Percentiles rank a stretch among this genome's conserved stretches.
These are phyloP conservation scores for Aspergillus olivimuriae DNA, from an alignment of 495 filamentous ascomycete genomes.

Conservation along the genomic window DNA sequence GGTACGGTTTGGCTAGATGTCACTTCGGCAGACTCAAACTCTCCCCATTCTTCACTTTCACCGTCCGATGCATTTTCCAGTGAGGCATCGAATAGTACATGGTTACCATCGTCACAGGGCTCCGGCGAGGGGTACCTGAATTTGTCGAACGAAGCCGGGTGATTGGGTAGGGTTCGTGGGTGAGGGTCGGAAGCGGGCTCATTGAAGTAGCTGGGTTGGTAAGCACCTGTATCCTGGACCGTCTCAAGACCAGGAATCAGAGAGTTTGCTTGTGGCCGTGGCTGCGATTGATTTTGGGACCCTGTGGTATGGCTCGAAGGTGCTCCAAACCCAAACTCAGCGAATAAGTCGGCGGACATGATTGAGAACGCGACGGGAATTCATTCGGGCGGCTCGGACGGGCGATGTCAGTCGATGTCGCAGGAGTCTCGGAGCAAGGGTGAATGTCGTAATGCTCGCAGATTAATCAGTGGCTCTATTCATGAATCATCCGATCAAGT, in stretches of 20 bases:
- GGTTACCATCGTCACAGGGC: constrained; percentile 23
- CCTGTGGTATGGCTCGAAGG: constrained; percentile 14
- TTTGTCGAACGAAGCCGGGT: constrained; percentile 1
- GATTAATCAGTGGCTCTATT: no score
- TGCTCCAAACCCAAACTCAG: constrained; percentile 52
- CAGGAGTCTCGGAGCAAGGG: no score
- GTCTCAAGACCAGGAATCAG: constrained; percentile 22
- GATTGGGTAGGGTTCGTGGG: constrained; percentile 2
- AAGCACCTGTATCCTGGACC: constrained; percentile 19
- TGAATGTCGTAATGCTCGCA: no score
- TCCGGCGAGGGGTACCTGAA: constrained; percentile 10
- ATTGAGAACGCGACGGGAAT: neutral
- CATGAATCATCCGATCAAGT: no score
- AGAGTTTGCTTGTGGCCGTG: constrained; percentile 11
- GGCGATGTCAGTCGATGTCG: no score
- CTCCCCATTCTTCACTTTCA: constrained; percentile 67
- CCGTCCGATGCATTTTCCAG: constrained; percentile 28
- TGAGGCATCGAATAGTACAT: constrained; percentile 43
- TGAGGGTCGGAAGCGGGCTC: constrained; percentile 3
- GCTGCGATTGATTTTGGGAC: constrained; percentile 9
- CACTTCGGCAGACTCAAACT: constrained; percentile 56
- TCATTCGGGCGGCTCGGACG: no score
- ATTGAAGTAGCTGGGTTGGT: constrained; percentile 1
- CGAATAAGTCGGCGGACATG: constrained; percentile 74
- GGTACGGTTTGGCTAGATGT: constrained; percentile 51